Base-by-base conservation (phyloP, 202 grass and related monocot genomes). In the Musa balbisiana region DNA sequence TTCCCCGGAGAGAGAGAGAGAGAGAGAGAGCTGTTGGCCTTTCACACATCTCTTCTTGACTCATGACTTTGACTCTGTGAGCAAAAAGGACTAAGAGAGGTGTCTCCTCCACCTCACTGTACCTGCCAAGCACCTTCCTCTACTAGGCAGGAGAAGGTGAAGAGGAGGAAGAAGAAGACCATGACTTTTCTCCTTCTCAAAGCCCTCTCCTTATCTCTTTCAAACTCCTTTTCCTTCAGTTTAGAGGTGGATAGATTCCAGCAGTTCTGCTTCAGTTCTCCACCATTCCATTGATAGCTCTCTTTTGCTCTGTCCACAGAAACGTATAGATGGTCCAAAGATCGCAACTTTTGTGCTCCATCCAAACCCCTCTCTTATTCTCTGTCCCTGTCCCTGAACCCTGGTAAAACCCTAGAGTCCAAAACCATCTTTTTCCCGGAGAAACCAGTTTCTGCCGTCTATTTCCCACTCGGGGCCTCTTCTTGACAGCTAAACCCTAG, bases 401-500 rank as follows among this genome's bases (percentile, higher is more conserved):
- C 64, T 20, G 49, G 29, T 10, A 10, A 52, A 64, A 52, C 75
- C 58, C 20, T 52, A 17, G 49, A 51, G 43, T 1, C 55, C 17
- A 23, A 52, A 70, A 51, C 67, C 15, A 21, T 8, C 8, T 60
- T n/a, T 60, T 60, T 8, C 67, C 9, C 10, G 26, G 52, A 49
- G 53, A 77, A 77, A 62, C 10, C 9, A n/a, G 21, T 3, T 24
- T 20, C 75, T 77, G 64, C 53, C 60, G 25, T 23, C 29, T 10
- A 1, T 52, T 24, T 52, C 25, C 17, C 16, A 4, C 15, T 70
- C 20, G 67, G 3, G 33, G 20, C 17, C 33, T 20, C 67, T 70
- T 70, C 49, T 51, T 70, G 67, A 51, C n/a, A 66, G 49, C 75
- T 23, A 66, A 66, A 77, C 43, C 33, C n/a, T 52, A 65, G 21